Conservation (phyloP, 1,284 basidiomycete species). For the Sporisorium scitamineum region DNA sequence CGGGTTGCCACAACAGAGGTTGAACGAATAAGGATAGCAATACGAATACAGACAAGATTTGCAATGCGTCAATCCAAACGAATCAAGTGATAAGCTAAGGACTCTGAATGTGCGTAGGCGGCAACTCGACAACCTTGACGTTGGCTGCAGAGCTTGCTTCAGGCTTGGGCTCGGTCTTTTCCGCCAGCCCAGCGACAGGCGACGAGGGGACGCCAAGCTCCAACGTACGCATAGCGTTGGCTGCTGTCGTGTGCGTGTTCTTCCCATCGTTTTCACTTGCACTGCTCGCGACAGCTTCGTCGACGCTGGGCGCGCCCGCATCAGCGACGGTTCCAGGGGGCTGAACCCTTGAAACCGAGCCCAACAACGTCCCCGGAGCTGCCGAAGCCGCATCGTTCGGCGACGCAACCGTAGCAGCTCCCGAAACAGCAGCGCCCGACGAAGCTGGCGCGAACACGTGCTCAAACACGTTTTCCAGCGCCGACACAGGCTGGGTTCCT, state of each 20-base stretch:
- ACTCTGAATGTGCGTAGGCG: conserved; percentile 32
- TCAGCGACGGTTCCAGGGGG: conserved; percentile 1
- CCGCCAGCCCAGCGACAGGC: conserved; percentile 4
- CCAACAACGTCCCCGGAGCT: not conserved
- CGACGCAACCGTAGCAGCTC: not conserved
- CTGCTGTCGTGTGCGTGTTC: conserved; percentile 14
- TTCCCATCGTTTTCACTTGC: conserved; percentile 7
- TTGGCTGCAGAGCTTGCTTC: conserved; percentile 4
- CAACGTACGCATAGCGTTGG: conserved; percentile 23
- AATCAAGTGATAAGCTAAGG: no score
- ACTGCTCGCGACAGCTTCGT: not conserved
- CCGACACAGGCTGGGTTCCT: conserved; percentile 1
- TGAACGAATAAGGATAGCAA: not conserved
- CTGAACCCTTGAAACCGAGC: conserved; percentile 10
- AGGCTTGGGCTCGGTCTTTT: conserved; percentile 5
- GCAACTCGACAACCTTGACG: conserved; percentile 28
- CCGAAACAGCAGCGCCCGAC: conserved; percentile 2
- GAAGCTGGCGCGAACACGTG: conserved; percentile 20
- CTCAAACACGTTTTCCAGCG: conserved; percentile 21
- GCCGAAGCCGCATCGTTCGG: conserved; percentile 4
- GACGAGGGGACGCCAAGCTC: conserved; percentile 21
- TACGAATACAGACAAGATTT: conserved; percentile 7
- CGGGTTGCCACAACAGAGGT: not conserved
- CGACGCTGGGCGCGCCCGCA: not conserved
- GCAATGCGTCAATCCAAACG: not conserved